These are phyloP conservation scores for Volvariella volvacea DNA, from an alignment of 1,284 basidiomycete species.

Conservation along the genomic window DNA sequence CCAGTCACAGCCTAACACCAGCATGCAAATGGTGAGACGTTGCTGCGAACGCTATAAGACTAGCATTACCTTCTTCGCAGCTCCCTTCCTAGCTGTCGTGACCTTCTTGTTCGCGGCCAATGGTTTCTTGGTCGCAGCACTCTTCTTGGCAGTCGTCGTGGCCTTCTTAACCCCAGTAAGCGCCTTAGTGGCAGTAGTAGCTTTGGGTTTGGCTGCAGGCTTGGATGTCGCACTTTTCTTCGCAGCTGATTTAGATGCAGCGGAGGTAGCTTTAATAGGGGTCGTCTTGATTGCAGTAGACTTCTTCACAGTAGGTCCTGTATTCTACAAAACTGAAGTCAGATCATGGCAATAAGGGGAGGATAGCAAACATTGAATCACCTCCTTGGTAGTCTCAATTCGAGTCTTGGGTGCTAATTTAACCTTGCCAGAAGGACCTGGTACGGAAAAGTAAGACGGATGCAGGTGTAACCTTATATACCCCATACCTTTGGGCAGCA, in stretches of 20 bases:
- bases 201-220: slow-evolving; percentile 10
- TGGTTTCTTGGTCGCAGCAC: slow-evolving; percentile 25
- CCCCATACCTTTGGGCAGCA: slow-evolving; percentile 76
- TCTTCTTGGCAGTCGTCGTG: slow-evolving; percentile 18
- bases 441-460: background rate
- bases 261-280: slow-evolving; percentile 13
- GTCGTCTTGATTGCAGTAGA: slow-evolving; percentile 15
- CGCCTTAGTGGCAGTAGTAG: slow-evolving; percentile 15
- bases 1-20: slow-evolving; percentile 25
- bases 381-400: slow-evolving; percentile 30
- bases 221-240: slow-evolving; percentile 15
- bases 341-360: background rate
- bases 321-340: slow-evolving; percentile 37
- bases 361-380: background rate
- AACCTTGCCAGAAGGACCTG: slow-evolving; percentile 74
- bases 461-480: slow-evolving; percentile 2
- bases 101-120: slow-evolving; percentile 40
- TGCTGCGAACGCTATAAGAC: no score
- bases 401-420: slow-evolving; percentile 73
- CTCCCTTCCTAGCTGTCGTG: slow-evolving; percentile 38
- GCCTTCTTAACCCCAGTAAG: slow-evolving; percentile 15
- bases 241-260: slow-evolving; percentile 22
- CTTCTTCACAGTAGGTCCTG: slow-evolving; percentile 26
- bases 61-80: slow-evolving; percentile 45
- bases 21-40: no score